Base-by-base conservation (phyloP, 2,329 filamentous ascomycete species). In the Blastomyces percursus region DNA sequence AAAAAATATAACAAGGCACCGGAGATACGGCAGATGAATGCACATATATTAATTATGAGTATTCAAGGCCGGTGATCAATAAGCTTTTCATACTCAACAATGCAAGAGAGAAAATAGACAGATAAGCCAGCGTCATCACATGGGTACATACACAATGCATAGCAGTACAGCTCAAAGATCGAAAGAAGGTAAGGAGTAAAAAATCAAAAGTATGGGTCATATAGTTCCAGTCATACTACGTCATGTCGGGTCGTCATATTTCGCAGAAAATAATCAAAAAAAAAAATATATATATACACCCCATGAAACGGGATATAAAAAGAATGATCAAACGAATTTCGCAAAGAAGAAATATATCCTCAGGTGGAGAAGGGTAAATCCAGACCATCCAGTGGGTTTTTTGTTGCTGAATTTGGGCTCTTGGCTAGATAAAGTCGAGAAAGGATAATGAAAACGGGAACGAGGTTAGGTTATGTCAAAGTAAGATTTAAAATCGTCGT, bases 261-360 rank as follows among this genome's bases (percentile, higher is more conserved):
- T 9, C 9, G 56, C 14, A 59, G 14, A 48, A 59, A 30, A 30
- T 24, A 48, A 30, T 30, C 16, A 32, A 32, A 32, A 32, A n/a
- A 14, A n/a, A n/a, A n/a, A n/a, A n/a, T n/a, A n/a, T 35, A 32
- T 32, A 46, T 59, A 21, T 59, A 59, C 56, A 59, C n/a, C n/a
- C 40, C 38, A 32, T 14, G 14, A 24, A 46, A 27, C 21, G 21
- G 24, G 27, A 59, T 32, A 59, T 16, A 32, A 59, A 32, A 21
- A 4, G 27, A 46, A 56, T 21, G 24, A 19, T 27, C 16, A 59
- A 46, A 24, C 6, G 7, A 46, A n/a, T 48, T 48, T 40, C 8
- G 11, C 4, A 24, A 56, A 12, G 19, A 42, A n/a, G 3, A 21
- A 40, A 56, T 35, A n/a, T 38, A 14, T n/a, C 2, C 16, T 35